Base-by-base conservation (phyloP, 2,329 filamentous ascomycete genomes). In the Phyllosticta citriasiana region DNA sequence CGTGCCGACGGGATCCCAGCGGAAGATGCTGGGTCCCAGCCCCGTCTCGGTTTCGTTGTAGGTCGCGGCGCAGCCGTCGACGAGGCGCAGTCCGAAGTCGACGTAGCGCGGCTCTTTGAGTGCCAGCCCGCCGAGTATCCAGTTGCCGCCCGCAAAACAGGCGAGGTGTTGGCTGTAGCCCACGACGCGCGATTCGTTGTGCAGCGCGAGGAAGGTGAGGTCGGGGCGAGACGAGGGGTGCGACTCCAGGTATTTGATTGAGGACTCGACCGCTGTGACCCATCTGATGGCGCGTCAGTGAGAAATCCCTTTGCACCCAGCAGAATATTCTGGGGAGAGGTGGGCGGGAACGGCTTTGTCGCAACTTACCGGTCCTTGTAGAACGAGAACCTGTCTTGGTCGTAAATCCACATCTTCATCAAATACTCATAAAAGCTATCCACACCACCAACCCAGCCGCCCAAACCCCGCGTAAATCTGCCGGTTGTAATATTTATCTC, bases 371-470 rank as follows among this genome's bases (percentile, higher is more conserved):
- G 83, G 64, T 92, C 86, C 67, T 81, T 84, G 75, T 93, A 91
- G 2, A 72, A 64, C 1, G 68, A 74, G 67, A 88, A 95, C 2
- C 84, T 80, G 6, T 72, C 66, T 0, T 84, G 79, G 69, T 93
- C 87, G 71, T 95, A 95, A 60, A 93, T 74, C 68, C 86, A 94
- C 88, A 94, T 93, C 78, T 96, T 96, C 72, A 96, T 87, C 40
- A 96, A 81, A 68, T 95, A 95, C 74, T 95, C 90, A 75, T 95
- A 96, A 75, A 87, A 95, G 55, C 85, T 89, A 71, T 95, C 90
- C 30, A 82, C 83, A 4, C 88, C 87, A 57, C 87, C 89, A 40
- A 83, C 82, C 90, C 90, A 96, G 51, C 88, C 88, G 57, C 91
- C 90, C 1, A 66, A 68, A 24, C 80, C 81, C 68, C 92, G 83